Evolutionary conservation across 2,329 filamentous ascomycete genomes (phyloP), one percentile per base, ranked within the genome.

Genomic region (Sporothrix protearum): DNA sequence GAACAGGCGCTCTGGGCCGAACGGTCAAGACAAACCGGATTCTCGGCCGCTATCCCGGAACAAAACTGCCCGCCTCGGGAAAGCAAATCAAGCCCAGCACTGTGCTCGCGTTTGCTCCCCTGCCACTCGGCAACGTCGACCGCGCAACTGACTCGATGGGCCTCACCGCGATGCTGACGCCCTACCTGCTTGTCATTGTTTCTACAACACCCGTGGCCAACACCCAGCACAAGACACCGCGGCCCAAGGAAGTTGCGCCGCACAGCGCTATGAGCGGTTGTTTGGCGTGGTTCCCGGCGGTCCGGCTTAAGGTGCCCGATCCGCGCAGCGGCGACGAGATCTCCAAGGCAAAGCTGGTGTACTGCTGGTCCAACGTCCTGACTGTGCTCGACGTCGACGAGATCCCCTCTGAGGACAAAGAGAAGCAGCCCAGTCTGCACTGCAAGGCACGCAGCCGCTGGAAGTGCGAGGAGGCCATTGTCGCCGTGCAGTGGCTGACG

Each of bases 341-440:
- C 10, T 94, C 92, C 22, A 91, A 90, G 77, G 92, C 91, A 49
- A 98, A 99, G 80, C 86, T 99, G 22, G 95, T 93, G 0, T 99
- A 99, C 82, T 97, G 94, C 80, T 99, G 96, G 96, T 98, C 96
- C 1, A 98, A 98, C 77, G 89, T 98, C n/a, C 83, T 99, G 75
- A 98, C 94, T 0, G 90, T 99, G 5, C 83, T 99, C 30, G 96
- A 99, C 74, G 89, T 98, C 12, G 90, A 95, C 68, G 91, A 96
- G 76, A 84, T 90, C 14, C 85, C 86, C 25, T 81, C 86, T 0
- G 86, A 89, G 16, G 71, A 93, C 75, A 89, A 88, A 74, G 91
- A 95, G 75, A 94, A 93, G 77, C 92, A 92, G 3, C 88, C 93
- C 1, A 89, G 86, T 63, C 87, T 98, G 28, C 88, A 87, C 59